Conservation (phyloP, 805 yeast species). For the Myxozyma udenii region DNA sequence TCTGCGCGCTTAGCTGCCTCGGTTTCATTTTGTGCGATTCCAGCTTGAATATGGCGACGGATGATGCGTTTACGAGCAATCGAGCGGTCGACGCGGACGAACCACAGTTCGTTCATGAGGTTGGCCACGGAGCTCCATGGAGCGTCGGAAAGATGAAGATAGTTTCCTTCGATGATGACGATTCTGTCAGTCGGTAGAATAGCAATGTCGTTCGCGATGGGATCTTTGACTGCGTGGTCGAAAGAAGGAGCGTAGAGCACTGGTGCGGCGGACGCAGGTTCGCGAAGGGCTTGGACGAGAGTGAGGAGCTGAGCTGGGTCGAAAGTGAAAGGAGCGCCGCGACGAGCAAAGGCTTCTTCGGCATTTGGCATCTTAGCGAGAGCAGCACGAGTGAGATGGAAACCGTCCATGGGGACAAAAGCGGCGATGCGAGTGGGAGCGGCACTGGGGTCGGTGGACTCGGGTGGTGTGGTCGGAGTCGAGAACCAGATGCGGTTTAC, state of each 20-base stretch:
- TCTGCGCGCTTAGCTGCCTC: conserved; percentile 43
- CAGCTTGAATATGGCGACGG: conserved; percentile 46
- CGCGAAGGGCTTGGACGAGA: conserved; percentile 38
- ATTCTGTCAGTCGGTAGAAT: conserved; percentile 51
- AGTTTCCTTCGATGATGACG: conserved; percentile 72
- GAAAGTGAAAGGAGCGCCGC: conserved; percentile 88
- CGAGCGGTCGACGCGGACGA: conserved; percentile 47
- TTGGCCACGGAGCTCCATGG: conserved; percentile 56
- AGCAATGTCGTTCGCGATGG: conserved; percentile 52
- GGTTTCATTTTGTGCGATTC: conserved; percentile 37
- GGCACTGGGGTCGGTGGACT: neutral
- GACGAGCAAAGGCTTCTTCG: conserved; percentile 53
- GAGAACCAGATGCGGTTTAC: conserved; percentile 7
- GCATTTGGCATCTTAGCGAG: conserved; percentile 55
- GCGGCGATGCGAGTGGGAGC: conserved; percentile 21
- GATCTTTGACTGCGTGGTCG: conserved; percentile 67
- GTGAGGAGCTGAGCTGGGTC: conserved; percentile 52
- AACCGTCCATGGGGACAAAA: conserved; percentile 73
- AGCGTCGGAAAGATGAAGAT: conserved; percentile 56
- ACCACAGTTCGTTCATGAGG: conserved; percentile 43
- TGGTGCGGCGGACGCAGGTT: conserved; percentile 30
- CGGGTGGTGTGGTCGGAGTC: neutral
- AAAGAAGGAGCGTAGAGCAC: conserved; percentile 55
- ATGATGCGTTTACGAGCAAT: conserved; percentile 43
- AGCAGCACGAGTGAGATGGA: conserved; percentile 55